Conservation (phyloP, 495 filamentous ascomycete species). For the Neurospora discreta region DNA sequence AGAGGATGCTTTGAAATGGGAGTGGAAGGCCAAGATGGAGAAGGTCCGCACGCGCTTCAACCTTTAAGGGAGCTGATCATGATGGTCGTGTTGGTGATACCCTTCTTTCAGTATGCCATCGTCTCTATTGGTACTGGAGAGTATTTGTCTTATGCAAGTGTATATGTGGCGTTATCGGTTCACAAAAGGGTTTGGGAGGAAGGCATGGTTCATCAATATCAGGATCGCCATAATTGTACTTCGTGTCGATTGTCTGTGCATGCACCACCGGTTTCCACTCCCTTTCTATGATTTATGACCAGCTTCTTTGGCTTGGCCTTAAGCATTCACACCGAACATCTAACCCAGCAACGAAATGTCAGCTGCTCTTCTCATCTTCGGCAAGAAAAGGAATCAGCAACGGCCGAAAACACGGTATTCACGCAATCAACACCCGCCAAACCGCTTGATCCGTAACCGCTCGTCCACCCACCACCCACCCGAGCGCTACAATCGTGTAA, state of each 20-base stretch:
- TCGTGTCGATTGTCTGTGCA: neutral
- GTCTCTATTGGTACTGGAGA: neutral
- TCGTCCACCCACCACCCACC: conserved; percentile 42
- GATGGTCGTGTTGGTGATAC: conserved; percentile 2
- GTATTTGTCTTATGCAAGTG: neutral
- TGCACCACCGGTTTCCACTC: neutral
- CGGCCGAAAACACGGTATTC: neutral
- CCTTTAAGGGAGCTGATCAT: conserved; percentile 37
- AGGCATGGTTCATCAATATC: neutral
- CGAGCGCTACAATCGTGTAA: conserved; percentile 46
- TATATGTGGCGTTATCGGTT: neutral
- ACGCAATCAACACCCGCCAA: conserved; percentile 43
- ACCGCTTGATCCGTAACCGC: conserved; percentile 40
- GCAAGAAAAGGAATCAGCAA: no score
- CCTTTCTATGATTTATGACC: neutral
- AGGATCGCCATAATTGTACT: conserved; percentile 1
- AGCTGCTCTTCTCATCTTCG: neutral
- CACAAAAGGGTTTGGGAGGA: neutral
- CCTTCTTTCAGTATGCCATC: neutral
- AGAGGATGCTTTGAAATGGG: conserved; percentile 59
- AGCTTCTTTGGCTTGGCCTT: conserved; percentile 11
- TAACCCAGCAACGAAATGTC: neutral
- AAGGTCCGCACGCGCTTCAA: conserved; percentile 89
- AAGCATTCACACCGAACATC: neutral
- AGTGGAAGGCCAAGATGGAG: conserved; percentile 91